Evolutionary conservation across 805 yeast species (phyloP).

Genomic region (Kockiozyma suomiensis): DNA sequence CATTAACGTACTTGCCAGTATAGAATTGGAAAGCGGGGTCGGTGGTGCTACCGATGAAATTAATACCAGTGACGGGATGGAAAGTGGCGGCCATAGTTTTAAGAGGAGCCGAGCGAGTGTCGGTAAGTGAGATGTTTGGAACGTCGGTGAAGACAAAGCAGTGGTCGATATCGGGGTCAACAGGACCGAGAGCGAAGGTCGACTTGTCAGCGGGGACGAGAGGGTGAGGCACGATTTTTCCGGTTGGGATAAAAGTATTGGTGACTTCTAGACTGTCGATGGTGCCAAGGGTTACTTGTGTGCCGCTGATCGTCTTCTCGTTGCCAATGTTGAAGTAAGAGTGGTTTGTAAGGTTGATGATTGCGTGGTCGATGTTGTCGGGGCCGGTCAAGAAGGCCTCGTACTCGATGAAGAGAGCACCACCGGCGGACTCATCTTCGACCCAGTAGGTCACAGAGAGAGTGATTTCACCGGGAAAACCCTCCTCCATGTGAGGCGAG

Average conservation of each 20-base stretch:
- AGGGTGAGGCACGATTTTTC: slow-evolving; percentile 44
- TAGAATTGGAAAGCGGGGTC: slow-evolving; percentile 70
- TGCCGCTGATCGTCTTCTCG: slow-evolving; percentile 43
- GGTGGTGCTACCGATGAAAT: slow-evolving; percentile 53
- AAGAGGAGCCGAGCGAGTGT: slow-evolving; percentile 51
- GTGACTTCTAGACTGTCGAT: slow-evolving; percentile 51
- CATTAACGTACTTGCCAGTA: slow-evolving; percentile 57
- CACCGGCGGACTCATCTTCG: slow-evolving; percentile 40
- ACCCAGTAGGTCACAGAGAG: slow-evolving; percentile 53
- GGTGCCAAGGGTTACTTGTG: slow-evolving; percentile 47
- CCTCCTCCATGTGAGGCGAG: slow-evolving; percentile 55
- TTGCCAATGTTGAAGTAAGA: slow-evolving; percentile 55
- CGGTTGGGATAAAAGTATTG: slow-evolving; percentile 51
- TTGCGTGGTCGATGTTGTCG: slow-evolving; percentile 48
- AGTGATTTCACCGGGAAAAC: slow-evolving; percentile 62
- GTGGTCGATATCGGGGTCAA: slow-evolving; percentile 50
- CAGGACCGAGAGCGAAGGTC: slow-evolving; percentile 39
- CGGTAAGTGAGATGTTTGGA: slow-evolving; percentile 43
- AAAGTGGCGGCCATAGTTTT: slow-evolving; percentile 48
- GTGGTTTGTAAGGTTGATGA: slow-evolving; percentile 64
- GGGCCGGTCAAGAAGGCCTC: slow-evolving; percentile 46
- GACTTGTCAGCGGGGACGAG: slow-evolving; percentile 34
- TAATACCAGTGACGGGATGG: slow-evolving; percentile 50
- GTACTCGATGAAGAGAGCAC: slow-evolving; percentile 54
- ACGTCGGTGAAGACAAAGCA: slow-evolving; percentile 49